Base-by-base conservation (phyloP, 345 rosid species). In the Populus alba region DNA sequence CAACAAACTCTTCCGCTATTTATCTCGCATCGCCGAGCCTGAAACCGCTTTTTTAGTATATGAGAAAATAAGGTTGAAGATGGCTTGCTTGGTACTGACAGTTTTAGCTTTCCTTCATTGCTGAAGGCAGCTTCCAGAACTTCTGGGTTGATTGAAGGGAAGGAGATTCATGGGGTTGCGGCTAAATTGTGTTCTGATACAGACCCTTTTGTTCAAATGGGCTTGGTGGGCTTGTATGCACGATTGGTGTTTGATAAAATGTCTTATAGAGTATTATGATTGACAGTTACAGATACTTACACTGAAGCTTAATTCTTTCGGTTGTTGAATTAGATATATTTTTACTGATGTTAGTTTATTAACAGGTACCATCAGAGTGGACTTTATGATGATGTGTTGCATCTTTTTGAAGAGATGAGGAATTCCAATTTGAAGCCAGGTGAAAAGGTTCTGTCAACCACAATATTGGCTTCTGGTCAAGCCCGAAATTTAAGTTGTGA, bases 321-420 rank as follows among this genome's bases (percentile, higher is more conserved):
- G 53, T 39, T 71, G 35, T 27, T 33, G 62, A 41, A 37, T n/a
- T 45, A 8, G 45, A 69, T 11, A 12, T 25, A 3, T 67, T 75
- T 75, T 70, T 69, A 45, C 23, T 66, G 79, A 66, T 55, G 27
- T 59, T 68, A 66, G 10, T 59, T 70, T 78, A 35, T 45, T 27
- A 20, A 76, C 84, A 86, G 97, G 76, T 91, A 86, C 81, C 87
- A 85, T 57, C 86, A 83, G 63, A 74, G 18, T 57, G 90, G 86
- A 9, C 85, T 71, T 76, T 79, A 88, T 72, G 85, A 88, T 45
- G 88, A 87, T 71, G 92, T 84, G 8, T 77, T 90, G 72, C 71
- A 78, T 80, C 89, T 92, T 71, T 91, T 91, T 76, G 95, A 92
- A 78, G 92, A 88, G 83, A 91, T 92, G 94, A 85, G 57, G 77